Conservation (phyloP, 208 protist genomes). For the Herpetomonas samuelpessoai region DNA sequence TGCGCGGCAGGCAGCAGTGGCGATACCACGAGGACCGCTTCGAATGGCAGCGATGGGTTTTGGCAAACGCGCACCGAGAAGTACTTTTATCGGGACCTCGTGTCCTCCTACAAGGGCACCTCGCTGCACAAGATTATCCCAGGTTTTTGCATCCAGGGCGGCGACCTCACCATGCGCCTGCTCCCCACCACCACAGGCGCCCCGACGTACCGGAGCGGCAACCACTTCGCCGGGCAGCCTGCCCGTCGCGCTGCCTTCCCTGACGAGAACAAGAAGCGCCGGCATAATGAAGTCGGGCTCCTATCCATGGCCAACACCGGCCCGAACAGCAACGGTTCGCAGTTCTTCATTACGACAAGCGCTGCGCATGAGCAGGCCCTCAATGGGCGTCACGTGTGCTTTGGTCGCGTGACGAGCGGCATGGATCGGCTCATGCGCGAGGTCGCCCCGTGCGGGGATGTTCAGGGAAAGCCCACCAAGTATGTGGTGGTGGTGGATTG, state of each 20-base stretch:
- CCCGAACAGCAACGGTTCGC: constrained; percentile 90
- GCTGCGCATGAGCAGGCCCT: constrained; percentile 48
- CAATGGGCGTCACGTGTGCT: constrained; percentile 69
- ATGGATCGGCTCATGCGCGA: constrained; percentile 55
- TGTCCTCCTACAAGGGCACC: constrained; percentile 81
- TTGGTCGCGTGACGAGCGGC: constrained; percentile 51
- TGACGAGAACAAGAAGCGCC: constrained; percentile 94
- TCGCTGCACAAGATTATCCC: constrained; percentile 93
- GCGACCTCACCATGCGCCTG: constrained; percentile 95
- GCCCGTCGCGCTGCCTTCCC: constrained; percentile 69
- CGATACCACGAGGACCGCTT: neutral
- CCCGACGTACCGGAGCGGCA: constrained; percentile 55
- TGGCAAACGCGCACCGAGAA: neutral
- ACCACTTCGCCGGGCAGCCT: constrained; percentile 83
- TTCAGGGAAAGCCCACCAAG: constrained; percentile 59
- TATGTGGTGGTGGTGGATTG: constrained; percentile 80
- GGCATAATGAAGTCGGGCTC: constrained; percentile 78
- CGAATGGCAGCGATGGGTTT: too few relatives aligned
- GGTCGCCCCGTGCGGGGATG: constrained; percentile 60
- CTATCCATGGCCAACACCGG: constrained; percentile 93
- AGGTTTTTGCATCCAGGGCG: constrained; percentile 90
- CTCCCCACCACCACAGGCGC: constrained; percentile 11
- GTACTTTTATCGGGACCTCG: constrained; percentile 63
- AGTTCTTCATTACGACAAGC: constrained; percentile 93
- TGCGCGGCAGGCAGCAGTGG: constrained; percentile 29